phyloP scores from a whole-genome alignment of 148 eudicot genomes.

The Chenopodium berlandieri region DNA sequence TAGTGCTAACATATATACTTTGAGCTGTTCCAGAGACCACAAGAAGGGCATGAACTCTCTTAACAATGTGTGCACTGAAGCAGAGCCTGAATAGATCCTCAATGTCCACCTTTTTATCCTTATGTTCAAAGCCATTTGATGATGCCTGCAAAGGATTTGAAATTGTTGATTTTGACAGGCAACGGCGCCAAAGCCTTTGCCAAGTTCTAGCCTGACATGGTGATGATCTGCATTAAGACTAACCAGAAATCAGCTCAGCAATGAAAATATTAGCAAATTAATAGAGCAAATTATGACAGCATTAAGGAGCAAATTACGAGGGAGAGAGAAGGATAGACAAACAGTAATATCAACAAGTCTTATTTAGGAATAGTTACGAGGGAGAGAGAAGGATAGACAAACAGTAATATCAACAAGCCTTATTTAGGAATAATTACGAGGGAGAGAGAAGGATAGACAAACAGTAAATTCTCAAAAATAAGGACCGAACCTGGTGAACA shows the following conservation, averaged over 20 bases:
- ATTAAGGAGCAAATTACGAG: not conserved
- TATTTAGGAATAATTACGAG: too few species aligned
- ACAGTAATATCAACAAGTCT: not conserved
- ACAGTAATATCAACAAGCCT: not conserved
- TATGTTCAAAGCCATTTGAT: conserved; percentile 27
- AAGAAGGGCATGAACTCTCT: conserved; percentile 53
- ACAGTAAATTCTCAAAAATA: not conserved
- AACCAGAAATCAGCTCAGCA: conserved; percentile 12
- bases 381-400: too few species aligned
- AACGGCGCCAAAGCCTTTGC: conserved; percentile 21
- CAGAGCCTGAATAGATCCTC: conserved; percentile 51
- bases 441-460: too few species aligned
- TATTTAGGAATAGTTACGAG: too few species aligned
- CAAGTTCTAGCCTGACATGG: conserved; percentile 28
- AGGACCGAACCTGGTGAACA: conserved; percentile 17
- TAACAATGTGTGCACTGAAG: conserved; percentile 31
- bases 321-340: too few species aligned
- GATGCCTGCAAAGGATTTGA: conserved; percentile 27
- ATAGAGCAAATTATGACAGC: not conserved
- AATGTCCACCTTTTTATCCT: conserved; percentile 36
- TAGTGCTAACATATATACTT: conserved; percentile 45
- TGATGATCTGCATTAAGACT: conserved; percentile 33
- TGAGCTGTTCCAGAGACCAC: conserved; percentile 57
- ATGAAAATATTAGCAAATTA: not conserved
- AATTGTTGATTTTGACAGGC: conserved; percentile 29